Evolutionary conservation across 148 eudicot species (phyloP).

Genomic region (Chenopodium suecicum): DNA sequence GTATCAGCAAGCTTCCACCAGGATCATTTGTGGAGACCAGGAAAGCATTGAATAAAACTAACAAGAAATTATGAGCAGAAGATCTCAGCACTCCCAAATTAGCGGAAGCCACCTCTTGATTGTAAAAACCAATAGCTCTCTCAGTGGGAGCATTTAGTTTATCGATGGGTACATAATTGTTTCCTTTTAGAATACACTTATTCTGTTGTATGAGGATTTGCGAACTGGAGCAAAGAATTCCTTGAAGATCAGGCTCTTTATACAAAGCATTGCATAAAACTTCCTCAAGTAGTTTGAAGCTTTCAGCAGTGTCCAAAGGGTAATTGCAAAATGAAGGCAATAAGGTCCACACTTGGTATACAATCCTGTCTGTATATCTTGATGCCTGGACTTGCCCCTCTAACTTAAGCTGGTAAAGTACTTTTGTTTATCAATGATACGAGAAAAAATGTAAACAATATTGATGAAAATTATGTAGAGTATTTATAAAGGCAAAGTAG

Average conservation of each 20-base stretch:
- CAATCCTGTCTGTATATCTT: no score
- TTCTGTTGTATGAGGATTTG: slow-evolving; percentile 85
- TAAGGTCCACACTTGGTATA: slow-evolving; percentile 80
- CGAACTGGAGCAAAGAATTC: slow-evolving; percentile 80
- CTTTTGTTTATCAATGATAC: slow-evolving; percentile 21
- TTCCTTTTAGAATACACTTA: slow-evolving; percentile 57
- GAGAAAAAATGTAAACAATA: not conserved
- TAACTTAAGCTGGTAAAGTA: slow-evolving; percentile 61
- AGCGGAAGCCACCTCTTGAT: slow-evolving; percentile 52
- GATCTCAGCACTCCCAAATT: slow-evolving; percentile 62
- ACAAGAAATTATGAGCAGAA: slow-evolving; percentile 58
- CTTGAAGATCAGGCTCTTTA: slow-evolving; percentile 72
- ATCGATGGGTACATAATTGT: slow-evolving; percentile 26
- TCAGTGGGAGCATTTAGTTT: slow-evolving; percentile 47
- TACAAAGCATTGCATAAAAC: slow-evolving; percentile 45
- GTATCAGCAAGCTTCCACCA: slow-evolving; percentile 83
- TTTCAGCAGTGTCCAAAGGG: slow-evolving; percentile 69
- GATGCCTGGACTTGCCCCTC: slow-evolving; percentile 61
- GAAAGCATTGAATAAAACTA: slow-evolving; percentile 57
- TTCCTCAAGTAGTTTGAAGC: slow-evolving; percentile 61
- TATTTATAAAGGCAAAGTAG: slow-evolving; percentile 1
- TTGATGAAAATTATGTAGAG: not conserved
- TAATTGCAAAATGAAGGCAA: slow-evolving; percentile 96
- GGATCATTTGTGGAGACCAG: slow-evolving; percentile 60
- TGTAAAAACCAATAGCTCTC: slow-evolving; percentile 62